Evolutionary conservation across 1,139 yeast species (phyloP), one percentile per base, ranked within the genome.

Genomic region (Yamadazyma triangularis): DNA sequence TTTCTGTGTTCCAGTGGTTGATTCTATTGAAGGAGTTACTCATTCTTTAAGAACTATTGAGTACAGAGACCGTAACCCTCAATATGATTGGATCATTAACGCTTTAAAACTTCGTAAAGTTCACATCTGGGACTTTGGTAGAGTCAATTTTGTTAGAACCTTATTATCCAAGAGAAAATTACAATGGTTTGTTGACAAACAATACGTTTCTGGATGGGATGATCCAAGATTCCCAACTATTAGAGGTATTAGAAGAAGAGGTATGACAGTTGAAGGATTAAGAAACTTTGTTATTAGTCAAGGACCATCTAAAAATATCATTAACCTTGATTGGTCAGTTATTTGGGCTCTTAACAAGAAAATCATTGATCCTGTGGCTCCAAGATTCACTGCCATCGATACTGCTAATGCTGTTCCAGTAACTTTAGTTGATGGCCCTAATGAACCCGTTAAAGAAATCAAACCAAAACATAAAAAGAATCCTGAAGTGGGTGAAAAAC

Each of bases 151-250:
- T 53, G 87, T 89, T 39, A 81, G 96, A 70, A 91, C 98, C 18
- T 70, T 91, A 54, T 70, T 91, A 42, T 86, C 96, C 39, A 91
- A 91, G 80, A 83, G 98, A 71, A 91, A 91, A 71, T 73, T 91
- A 53, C 97, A 91, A 69, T 89, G 96, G 96, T 87, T 91, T 60
- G 97, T 91, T 42, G 96, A 91, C 69, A 82, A 86, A 58, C 67
- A 75, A 24, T 72, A 80, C 48, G 98, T 91, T 38, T 51, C 74
- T 23, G 88, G 87, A 64, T 91, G 98, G 98, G 96, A 89, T 55
- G 98, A 91, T 63, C 97, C 98, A 50, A 77, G 98, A 61, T 91
- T 91, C 88, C 98, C 98, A 46, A 91, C 98, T 29, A 95, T 89
- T 25, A 80, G 96, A 64, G 97, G 97, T 70, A 96, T 89, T 33